phyloP scores from a whole-genome alignment of 2,329 filamentous ascomycete genomes.

The Cladophialophora exuberans region DNA sequence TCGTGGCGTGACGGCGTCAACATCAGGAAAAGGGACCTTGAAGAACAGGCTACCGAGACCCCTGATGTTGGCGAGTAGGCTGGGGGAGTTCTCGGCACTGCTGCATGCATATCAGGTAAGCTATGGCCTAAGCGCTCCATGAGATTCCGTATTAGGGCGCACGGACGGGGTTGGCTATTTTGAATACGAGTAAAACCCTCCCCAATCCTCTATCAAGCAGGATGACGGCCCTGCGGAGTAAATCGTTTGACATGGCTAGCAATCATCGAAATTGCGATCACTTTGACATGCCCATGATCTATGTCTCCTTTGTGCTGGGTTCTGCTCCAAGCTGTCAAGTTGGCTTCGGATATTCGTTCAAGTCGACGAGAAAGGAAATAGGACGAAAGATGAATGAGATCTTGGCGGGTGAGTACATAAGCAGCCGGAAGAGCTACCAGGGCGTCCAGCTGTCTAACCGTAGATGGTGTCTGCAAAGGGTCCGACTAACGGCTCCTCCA shows the following conservation, averaged over 20 bases:
- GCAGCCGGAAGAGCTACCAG: neutral
- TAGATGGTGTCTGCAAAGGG: too few relatives aligned
- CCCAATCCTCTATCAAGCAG: too few relatives aligned
- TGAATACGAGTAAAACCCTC: too few relatives aligned
- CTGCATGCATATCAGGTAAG: slow-evolving; percentile 20
- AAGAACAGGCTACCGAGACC: neutral
- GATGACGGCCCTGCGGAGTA: too few relatives aligned
- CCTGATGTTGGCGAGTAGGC: neutral
- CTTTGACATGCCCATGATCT: too few relatives aligned
- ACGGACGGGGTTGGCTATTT: slow-evolving; percentile 5
- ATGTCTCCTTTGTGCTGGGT: too few relatives aligned
- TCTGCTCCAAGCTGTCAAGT: too few relatives aligned
- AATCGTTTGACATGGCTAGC: too few relatives aligned
- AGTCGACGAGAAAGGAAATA: neutral
- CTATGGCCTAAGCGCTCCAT: slow-evolving; percentile 17
- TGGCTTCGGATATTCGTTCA: neutral
- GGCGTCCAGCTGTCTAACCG: neutral
- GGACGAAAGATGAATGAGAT: neutral
- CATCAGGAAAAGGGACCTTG: slow-evolving; percentile 1
- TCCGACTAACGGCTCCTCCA: too few relatives aligned
- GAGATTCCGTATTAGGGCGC: slow-evolving; percentile 16
- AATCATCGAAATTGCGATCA: too few relatives aligned
- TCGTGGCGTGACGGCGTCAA: slow-evolving; percentile 3
- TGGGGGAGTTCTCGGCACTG: neutral
- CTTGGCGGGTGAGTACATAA: neutral